Evolutionary conservation across 805 yeast genomes (phyloP).

Genomic region (Saccharomycopsis fibuligera): DNA sequence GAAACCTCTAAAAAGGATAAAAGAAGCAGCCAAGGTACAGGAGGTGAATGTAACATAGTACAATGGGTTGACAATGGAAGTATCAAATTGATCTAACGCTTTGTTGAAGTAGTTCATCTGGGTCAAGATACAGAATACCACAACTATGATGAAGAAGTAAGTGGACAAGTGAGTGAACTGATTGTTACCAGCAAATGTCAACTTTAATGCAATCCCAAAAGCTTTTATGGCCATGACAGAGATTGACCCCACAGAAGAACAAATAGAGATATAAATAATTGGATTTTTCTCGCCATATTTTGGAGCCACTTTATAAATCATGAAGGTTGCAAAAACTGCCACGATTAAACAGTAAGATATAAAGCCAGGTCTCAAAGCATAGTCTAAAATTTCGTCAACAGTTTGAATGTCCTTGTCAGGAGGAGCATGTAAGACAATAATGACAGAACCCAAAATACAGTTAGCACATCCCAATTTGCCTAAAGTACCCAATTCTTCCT

Average conservation of each 20-base stretch:
- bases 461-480: constrained; percentile 93
- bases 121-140: constrained; percentile 73
- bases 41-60: constrained; percentile 91
- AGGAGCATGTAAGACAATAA: constrained; percentile 87
- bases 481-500: constrained; percentile 79
- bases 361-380: constrained; percentile 76
- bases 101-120: constrained; percentile 94
- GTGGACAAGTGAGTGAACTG: constrained; percentile 84
- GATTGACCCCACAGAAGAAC: constrained; percentile 85
- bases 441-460: constrained; percentile 80
- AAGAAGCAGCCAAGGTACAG: constrained; percentile 78
- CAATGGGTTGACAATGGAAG: constrained; percentile 85
- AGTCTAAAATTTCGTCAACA: constrained; percentile 77
- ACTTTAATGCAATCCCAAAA: constrained; percentile 84
- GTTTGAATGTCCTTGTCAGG: constrained; percentile 87
- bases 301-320: constrained; percentile 82
- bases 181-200: constrained; percentile 78
- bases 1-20: constrained; percentile 79
- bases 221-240: constrained; percentile 91
- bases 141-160: constrained; percentile 71
- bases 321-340: constrained; percentile 60
- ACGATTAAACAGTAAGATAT: constrained; percentile 59
- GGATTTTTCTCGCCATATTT: constrained; percentile 74
- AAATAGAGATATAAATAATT: constrained; percentile 82
- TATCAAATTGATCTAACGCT: constrained; percentile 89